Conservation (phyloP, 345 rosid species). For the Citropsis articulata region DNA sequence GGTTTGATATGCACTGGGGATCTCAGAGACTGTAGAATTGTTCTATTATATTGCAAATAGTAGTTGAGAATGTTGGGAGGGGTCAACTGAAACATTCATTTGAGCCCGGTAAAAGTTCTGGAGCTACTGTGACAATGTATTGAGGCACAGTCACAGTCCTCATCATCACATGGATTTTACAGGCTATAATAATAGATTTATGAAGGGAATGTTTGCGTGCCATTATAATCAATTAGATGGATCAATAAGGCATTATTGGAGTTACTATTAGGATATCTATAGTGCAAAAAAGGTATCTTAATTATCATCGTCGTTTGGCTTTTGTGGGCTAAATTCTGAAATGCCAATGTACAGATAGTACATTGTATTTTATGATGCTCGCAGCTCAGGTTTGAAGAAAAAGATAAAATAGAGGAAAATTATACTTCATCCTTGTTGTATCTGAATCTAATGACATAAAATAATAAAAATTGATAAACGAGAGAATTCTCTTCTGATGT, state of each 20-base stretch:
- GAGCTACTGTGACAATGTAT: neutral
- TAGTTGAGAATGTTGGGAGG: conserved; percentile 18
- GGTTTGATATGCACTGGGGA: neutral
- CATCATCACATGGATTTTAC: neutral
- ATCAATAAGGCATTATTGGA: neutral
- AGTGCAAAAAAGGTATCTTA: neutral
- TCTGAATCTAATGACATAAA: too few species aligned
- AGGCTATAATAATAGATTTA: neutral
- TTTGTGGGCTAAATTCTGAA: neutral
- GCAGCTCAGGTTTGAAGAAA: neutral
- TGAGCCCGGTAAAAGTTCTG: neutral
- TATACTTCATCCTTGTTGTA: too few species aligned
- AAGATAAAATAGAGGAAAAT: neutral
- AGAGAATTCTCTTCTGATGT: too few species aligned
- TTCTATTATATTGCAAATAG: neutral
- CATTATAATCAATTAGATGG: neutral
- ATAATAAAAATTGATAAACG: too few species aligned
- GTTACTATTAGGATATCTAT: neutral
- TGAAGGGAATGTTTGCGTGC: conserved; percentile 19
- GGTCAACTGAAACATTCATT: conserved; percentile 15
- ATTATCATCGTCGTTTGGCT: neutral
- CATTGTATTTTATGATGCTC: neutral
- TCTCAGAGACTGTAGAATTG: neutral
- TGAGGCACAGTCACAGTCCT: conserved; percentile 6
- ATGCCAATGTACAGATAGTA: neutral